Percentiles rank a stretch among this genome's conserved stretches.
Evolutionary conservation across 208 protist species (phyloP).

Genomic region (Trypanosoma caninum): DNA sequence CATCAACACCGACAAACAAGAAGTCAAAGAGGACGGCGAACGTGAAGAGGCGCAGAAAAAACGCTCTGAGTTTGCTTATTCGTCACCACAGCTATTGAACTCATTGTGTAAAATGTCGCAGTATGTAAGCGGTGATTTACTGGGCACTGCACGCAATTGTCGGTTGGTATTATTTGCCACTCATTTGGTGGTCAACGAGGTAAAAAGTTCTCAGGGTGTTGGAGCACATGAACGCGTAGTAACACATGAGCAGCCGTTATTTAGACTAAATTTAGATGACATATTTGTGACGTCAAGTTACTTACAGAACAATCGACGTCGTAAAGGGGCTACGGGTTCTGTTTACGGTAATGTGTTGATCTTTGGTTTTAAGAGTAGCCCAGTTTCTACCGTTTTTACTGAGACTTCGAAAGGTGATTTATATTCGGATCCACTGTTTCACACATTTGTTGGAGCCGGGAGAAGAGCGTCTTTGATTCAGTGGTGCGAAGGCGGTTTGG

Average conservation of each 20-base stretch:
- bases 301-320: slow-evolving; percentile 26
- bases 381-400: too few relatives aligned
- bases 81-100: not conserved
- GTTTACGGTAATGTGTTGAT: slow-evolving; percentile 18
- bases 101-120: slow-evolving; percentile 12
- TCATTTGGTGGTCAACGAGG: slow-evolving; percentile 10
- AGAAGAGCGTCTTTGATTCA: too few relatives aligned
- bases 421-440: too few relatives aligned
- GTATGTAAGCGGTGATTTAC: not conserved
- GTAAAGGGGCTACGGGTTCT: slow-evolving; percentile 17
- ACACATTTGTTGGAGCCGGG: too few relatives aligned
- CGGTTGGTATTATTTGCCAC: slow-evolving; percentile 12
- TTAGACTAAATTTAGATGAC: slow-evolving; percentile 25
- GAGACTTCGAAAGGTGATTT: too few relatives aligned
- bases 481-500: too few relatives aligned
- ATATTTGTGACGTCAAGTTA: slow-evolving; percentile 28
- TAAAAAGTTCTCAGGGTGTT: slow-evolving; percentile 7
- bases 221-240: slow-evolving; percentile 20
- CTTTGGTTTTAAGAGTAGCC: not conserved
- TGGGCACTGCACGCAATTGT: not conserved
- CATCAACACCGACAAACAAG: too few relatives aligned
- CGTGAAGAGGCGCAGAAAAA: too few relatives aligned
- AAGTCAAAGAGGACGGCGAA: not conserved
- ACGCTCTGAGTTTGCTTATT: too few relatives aligned
- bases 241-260: slow-evolving; percentile 7